Evolutionary conservation across 139 green algal genomes (phyloP).

Genomic region (Chlorella sp.): DNA sequence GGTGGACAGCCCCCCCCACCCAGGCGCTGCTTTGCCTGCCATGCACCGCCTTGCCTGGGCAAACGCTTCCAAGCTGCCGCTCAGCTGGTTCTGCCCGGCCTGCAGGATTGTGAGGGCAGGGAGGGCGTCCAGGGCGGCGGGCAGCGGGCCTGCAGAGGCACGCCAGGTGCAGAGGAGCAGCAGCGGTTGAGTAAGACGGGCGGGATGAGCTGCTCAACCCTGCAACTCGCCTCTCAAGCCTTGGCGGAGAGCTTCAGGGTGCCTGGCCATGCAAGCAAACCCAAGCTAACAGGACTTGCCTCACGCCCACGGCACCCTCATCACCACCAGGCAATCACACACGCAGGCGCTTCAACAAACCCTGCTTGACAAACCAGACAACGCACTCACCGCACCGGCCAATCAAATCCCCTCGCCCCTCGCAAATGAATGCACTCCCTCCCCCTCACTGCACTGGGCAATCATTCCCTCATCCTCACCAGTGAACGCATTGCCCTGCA

Average conservation of each 20-base stretch:
- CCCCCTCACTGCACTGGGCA: neutral
- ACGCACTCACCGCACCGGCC: too few species aligned
- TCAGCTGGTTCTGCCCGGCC: neutral
- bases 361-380: too few species aligned
- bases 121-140: neutral
- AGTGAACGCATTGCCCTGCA: constrained; percentile 1
- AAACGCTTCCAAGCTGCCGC: constrained; percentile 5
- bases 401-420: too few species aligned
- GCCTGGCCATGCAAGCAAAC: too few species aligned
- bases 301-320: neutral
- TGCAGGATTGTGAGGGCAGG: neutral
- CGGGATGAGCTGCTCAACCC: too few species aligned
- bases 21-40: too few species aligned
- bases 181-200: neutral
- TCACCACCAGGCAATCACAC: neutral
- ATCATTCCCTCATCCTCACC: neutral
- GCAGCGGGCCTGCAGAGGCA: neutral
- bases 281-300: too few species aligned
- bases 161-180: neutral
- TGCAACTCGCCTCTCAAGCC: too few species aligned
- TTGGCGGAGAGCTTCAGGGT: too few species aligned
- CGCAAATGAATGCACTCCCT: too few species aligned
- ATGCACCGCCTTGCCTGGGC: neutral
- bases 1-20: too few species aligned
- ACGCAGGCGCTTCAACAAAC: neutral